Evolutionary conservation across 148 eudicot species (phyloP).

Genomic region (Selenicereus undatus): DNA sequence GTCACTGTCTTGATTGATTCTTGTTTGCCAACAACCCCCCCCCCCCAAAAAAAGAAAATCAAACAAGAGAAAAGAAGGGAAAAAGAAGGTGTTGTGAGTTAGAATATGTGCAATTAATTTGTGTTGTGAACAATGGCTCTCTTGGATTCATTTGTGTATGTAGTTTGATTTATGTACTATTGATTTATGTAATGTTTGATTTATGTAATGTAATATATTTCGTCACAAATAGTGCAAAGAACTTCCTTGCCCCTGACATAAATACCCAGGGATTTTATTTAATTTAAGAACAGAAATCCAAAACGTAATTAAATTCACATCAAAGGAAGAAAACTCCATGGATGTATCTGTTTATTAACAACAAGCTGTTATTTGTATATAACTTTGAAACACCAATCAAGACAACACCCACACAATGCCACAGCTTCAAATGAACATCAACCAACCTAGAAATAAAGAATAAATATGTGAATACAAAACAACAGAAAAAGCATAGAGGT

Average conservation of each 20-base stretch:
- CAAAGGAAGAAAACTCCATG: neutral
- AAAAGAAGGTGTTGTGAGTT: neutral
- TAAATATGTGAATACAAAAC: neutral
- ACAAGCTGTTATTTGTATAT: constrained; percentile 49
- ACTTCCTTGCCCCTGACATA: no score
- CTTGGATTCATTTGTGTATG: neutral
- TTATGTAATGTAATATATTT: no score
- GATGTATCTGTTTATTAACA: constrained; percentile 24
- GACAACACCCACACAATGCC: constrained; percentile 19
- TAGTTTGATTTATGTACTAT: neutral
- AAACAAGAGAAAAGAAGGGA: no score
- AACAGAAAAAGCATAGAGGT: neutral
- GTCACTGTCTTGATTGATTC: constrained; percentile 45
- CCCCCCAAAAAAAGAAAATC: no score
- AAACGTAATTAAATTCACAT: no score
- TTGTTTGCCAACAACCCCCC: neutral
- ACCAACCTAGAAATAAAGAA: constrained; percentile 7
- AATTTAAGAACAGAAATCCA: no score
- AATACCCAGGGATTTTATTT: no score
- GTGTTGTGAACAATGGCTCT: neutral
- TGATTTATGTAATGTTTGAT: no score
- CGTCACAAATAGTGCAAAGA: no score
- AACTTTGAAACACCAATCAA: constrained; percentile 25
- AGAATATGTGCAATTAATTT: neutral
- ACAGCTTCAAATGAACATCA: constrained; percentile 4